A percentile compares a stretch with the other conserved stretches of the same genome.
These are phyloP conservation scores for Berkeleyomyces rouxiae DNA, from an alignment of 2,329 filamentous ascomycete species.

Conservation along the genomic window DNA sequence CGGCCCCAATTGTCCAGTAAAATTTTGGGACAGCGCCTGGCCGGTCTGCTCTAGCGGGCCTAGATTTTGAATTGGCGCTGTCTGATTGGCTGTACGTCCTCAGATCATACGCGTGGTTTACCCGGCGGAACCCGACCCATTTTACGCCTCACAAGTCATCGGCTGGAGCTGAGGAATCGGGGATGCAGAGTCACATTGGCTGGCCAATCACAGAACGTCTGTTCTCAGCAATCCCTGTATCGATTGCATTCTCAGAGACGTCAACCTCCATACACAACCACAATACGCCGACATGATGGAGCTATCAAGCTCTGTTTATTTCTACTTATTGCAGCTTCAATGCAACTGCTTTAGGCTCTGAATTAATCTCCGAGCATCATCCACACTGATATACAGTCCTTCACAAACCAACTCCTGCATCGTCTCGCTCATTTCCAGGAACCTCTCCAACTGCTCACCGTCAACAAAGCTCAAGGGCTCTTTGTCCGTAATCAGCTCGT, in stretches of 20 bases:
- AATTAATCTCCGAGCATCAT: constrained; percentile 44
- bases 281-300: too few species aligned
- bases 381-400: constrained; percentile 38
- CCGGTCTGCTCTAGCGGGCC: not conserved
- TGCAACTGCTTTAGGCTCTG: constrained; percentile 48
- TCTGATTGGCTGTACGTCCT: constrained; percentile 6
- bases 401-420: constrained; percentile 36
- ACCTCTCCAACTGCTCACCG: constrained; percentile 75
- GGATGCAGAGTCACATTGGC: constrained; percentile 1
- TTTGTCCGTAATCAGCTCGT: constrained; percentile 51
- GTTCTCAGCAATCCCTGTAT: too few species aligned
- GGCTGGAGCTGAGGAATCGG: not conserved
- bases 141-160: not conserved
- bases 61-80: constrained; percentile 11
- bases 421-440: constrained; percentile 52
- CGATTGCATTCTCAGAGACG: too few species aligned
- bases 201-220: not conserved
- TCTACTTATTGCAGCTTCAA: constrained; percentile 20
- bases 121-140: constrained; percentile 11
- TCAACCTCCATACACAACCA: too few species aligned
- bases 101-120: constrained; percentile 6
- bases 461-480: constrained; percentile 80
- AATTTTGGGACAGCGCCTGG: not conserved
- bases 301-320: too few species aligned
- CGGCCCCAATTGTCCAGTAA: not conserved